Base-by-base conservation (phyloP, 2,329 filamentous ascomycete genomes). In the Chaetomiaceae sp. region DNA sequence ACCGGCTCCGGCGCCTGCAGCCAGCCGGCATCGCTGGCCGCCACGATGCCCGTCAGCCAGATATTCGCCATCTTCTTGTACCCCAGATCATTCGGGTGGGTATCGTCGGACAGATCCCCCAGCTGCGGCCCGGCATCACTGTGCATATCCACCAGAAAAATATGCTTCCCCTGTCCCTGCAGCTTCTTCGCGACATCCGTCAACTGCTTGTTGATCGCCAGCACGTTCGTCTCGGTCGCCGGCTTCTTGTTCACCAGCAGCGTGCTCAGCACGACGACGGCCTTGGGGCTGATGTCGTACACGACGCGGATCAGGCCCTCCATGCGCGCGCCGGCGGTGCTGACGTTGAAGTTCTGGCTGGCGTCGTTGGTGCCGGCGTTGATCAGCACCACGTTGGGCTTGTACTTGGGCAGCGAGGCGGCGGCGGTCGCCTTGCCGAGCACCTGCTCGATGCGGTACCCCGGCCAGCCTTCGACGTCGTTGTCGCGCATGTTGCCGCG, bases 311-410 rank as follows among this genome's bases (percentile, higher is more conserved):
- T 45, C 57, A 72, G 42, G n/a, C 52, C 49, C 29, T 58, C 59
- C 55, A 67, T 62, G 26, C 68, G 62, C 12, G 56, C 50, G 29
- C 59, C 62, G 5, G 63, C 63, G 22, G 49, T 40, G 22, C 48
- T 47, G 8, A 68, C 47, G 33, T 67, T 56, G 45, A 49, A 57
- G 49, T 60, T 45, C 47, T 68, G 65, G 14, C 56, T 19, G 37
- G 66, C 68, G 52, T 73, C 69, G 49, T 72, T 72, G 38, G 69
- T 71, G 41, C 70, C 70, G 10, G 60, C 63, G 54, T 72, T 71
- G 54, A 72, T 54, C 20, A 66, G 58, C 39, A 71, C 54, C 26
- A 72, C 51, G 50, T 72, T 69, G 9, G 69, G 70, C 45, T 61
- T 58, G 22, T 54, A 58, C 2, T 48, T 18, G 1, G 61, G 60